Percentiles rank a stretch among this genome's conserved stretches.
phyloP scores from a whole-genome alignment of 192 early-diverging fungal genomes.

The Kappamyces sp. region DNA sequence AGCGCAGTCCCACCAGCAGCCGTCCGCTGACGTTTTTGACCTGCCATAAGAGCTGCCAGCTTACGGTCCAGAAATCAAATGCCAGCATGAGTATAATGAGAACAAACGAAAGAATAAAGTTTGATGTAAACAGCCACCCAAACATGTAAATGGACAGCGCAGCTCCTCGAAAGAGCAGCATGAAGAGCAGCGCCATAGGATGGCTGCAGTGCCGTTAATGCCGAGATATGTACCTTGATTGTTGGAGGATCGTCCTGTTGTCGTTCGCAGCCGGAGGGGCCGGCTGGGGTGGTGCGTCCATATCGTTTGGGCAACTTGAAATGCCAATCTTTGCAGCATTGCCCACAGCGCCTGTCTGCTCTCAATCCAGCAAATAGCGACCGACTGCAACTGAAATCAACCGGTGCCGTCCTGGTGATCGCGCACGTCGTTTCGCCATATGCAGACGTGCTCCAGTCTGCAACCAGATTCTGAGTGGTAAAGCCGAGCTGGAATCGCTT shows the following conservation, averaged over 20 bases:
- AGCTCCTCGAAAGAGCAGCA: constrained; percentile 74
- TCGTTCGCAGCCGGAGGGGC: not conserved
- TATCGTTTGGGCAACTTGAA: too few relatives aligned
- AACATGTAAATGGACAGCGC: constrained; percentile 86
- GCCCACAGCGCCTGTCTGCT: too few relatives aligned
- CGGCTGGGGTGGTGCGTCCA: too few relatives aligned
- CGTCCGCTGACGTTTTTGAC: constrained; percentile 98
- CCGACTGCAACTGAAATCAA: too few relatives aligned
- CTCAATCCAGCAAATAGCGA: too few relatives aligned
- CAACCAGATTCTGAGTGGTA: too few relatives aligned
- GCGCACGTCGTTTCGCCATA: too few relatives aligned
- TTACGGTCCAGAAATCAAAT: constrained; percentile 71
- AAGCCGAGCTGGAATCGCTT: too few relatives aligned
- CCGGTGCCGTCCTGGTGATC: too few relatives aligned
- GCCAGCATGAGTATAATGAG: constrained; percentile 84
- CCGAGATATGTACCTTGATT: constrained; percentile 29
- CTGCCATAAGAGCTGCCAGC: constrained; percentile 57
- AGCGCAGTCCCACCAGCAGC: constrained; percentile 91
- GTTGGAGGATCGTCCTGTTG: constrained; percentile 29
- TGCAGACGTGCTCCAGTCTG: too few relatives aligned
- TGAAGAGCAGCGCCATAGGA: constrained; percentile 85
- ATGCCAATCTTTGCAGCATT: too few relatives aligned
- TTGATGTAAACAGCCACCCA: constrained; percentile 72
- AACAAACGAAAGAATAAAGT: constrained; percentile 88
- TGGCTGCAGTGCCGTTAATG: constrained; percentile 50